phyloP scores from a whole-genome alignment of 129 eudicot species.

The Pittosporum tobira region DNA sequence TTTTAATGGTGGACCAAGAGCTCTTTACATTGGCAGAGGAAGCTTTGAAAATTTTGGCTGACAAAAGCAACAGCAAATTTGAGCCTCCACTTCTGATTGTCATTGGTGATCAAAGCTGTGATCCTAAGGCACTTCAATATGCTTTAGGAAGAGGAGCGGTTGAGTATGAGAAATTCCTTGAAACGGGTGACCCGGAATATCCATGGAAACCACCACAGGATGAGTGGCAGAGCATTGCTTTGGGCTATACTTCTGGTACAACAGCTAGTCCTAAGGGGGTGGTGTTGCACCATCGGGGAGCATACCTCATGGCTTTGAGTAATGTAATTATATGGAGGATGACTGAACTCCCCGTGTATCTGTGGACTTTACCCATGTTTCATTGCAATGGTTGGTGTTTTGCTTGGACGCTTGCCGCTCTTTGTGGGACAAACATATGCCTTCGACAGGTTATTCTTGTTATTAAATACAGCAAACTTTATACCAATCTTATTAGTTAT shows the following conservation, averaged over 20 bases:
- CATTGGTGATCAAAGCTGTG: conserved; percentile 54
- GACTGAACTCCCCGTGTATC: conserved; percentile 58
- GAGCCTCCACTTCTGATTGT: conserved; percentile 59
- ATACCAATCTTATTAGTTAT: neutral
- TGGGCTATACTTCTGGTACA: conserved; percentile 96
- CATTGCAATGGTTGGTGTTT: conserved; percentile 97
- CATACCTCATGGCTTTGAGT: conserved; percentile 65
- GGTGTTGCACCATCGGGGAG: conserved; percentile 84
- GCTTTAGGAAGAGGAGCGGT: conserved; percentile 60
- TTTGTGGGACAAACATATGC: conserved; percentile 79
- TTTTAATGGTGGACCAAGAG: conserved; percentile 80
- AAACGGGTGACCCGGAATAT: conserved; percentile 58
- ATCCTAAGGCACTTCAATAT: conserved; percentile 49
- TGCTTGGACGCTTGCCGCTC: conserved; percentile 85
- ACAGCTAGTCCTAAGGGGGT: conserved; percentile 95
- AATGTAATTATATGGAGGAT: conserved; percentile 50
- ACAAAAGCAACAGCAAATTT: conserved; percentile 33
- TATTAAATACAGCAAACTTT: neutral
- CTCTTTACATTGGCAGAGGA: conserved; percentile 52
- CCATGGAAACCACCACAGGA: conserved; percentile 70
- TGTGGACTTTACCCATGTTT: conserved; percentile 96
- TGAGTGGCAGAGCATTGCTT: conserved; percentile 82
- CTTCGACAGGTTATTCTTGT: conserved; percentile 55
- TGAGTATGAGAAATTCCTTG: conserved; percentile 78
- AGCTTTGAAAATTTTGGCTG: conserved; percentile 39